Evolutionary conservation across 225 moss, liverwort and hornwort species (phyloP), one percentile per base, ranked within the genome.

Genomic region (Asterella californica): DNA sequence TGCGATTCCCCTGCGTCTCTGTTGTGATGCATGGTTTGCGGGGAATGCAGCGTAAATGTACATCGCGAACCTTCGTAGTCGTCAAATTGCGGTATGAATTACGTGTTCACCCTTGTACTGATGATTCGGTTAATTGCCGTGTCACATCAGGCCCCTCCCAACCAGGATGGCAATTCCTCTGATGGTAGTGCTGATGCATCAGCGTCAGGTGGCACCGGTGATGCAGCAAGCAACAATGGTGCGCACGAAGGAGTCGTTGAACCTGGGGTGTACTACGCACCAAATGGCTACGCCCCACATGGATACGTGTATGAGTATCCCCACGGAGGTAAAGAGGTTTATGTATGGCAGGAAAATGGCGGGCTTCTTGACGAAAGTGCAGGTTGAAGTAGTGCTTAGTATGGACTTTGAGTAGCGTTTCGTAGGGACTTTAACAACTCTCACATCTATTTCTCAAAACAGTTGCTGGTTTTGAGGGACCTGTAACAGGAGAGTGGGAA

Each of bases 171-270:
- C 52, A 92, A 82, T 76, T 91, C 88, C 29, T 94, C 97, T 69
- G 97, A 94, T 85, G 92, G 91, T 68, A 93, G 93, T 88, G 94
- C 90, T 89, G 97, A 95, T 86, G 93, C 91, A 76, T 90, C 90
- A 81, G 94, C 91, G 77, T 93, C 91, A 74, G 88, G 88, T 87
- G 94, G 88, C 80, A 90, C 90, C 66, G 92, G 91, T 61, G 93
- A 99, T 88, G 92, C 95, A 79, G 88, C 89, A 54, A 94, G 95
- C 77, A 85, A 92, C 34, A 99, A 95, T 81, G 93, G 90, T 72
- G 78, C 88, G 47, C 90, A 89, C 29, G 93, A 92, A 72, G 90
- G 90, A 80, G 84, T 87, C 34, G 83, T 84, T n/a, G 94, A 92
- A 34, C 86, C 89, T 72, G 92, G 91, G 73, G 68, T 99, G 80